These are phyloP conservation scores for Hericium alpestre DNA, from an alignment of 768 basidiomycete genomes.

Conservation along the genomic window DNA sequence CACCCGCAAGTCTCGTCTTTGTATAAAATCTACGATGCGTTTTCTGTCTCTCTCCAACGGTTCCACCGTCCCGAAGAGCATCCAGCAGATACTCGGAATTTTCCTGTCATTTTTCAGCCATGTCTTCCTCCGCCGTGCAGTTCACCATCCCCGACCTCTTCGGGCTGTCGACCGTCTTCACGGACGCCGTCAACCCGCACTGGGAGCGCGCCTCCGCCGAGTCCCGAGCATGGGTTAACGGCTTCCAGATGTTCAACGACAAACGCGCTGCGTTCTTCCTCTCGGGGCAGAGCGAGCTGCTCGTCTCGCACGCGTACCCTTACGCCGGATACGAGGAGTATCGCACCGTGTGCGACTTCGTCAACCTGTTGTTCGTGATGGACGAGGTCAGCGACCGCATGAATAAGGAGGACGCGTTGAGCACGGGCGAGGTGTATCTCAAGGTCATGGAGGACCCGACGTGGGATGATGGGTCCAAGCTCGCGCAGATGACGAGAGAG, in stretches of 20 bases:
- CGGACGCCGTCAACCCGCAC: slow-evolving; percentile 44
- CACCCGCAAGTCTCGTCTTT: neutral
- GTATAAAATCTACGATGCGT: slow-evolving; percentile 5
- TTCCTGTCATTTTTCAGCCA: neutral
- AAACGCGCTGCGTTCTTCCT: slow-evolving; percentile 53
- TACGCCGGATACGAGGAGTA: slow-evolving; percentile 48
- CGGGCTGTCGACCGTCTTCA: slow-evolving; percentile 27
- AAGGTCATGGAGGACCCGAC: slow-evolving; percentile 40
- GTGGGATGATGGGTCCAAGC: slow-evolving; percentile 44
- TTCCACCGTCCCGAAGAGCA: neutral
- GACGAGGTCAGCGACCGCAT: slow-evolving; percentile 66
- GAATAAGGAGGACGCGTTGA: slow-evolving; percentile 40
- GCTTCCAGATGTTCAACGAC: slow-evolving; percentile 47
- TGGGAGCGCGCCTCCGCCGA: slow-evolving; percentile 45
- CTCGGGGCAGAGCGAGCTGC: slow-evolving; percentile 48
- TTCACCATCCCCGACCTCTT: slow-evolving; percentile 51
- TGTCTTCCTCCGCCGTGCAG: slow-evolving; percentile 5
- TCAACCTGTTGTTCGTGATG: slow-evolving; percentile 54
- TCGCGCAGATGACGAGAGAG: slow-evolving; percentile 55
- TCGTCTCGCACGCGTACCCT: slow-evolving; percentile 50
- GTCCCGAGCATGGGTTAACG: slow-evolving; percentile 53
- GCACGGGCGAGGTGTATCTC: slow-evolving; percentile 41
- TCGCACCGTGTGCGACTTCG: slow-evolving; percentile 52
- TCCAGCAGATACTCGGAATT: neutral
- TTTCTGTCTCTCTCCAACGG: slow-evolving; percentile 5